Evolutionary conservation across 306 rosid genomes (phyloP).

Genomic region (Dalbergia oliveri): DNA sequence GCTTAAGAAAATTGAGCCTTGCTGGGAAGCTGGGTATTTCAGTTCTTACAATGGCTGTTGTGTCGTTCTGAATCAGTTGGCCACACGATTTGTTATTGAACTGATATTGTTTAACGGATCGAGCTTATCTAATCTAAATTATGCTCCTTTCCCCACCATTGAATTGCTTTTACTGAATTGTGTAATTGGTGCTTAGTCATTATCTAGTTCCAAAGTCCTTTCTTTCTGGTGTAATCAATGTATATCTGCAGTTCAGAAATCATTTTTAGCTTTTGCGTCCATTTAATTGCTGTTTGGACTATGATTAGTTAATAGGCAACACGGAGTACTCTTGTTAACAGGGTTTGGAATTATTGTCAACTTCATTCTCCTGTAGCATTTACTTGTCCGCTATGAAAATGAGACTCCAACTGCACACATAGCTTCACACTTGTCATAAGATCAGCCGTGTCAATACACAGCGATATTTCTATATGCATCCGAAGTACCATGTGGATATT

Average conservation of each 20-base stretch:
- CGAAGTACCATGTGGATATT: too few species aligned
- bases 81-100: constrained; percentile 30
- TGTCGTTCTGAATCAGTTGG: constrained; percentile 19
- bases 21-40: constrained; percentile 40
- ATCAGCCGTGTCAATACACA: background rate
- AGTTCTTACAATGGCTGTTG: constrained; percentile 41
- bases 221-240: constrained; percentile 17
- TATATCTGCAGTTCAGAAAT: constrained; percentile 19
- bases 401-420: constrained; percentile 14
- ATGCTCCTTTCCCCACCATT: background rate
- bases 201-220: background rate
- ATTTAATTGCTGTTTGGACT: constrained; percentile 7
- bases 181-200: constrained; percentile 15
- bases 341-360: constrained; percentile 23
- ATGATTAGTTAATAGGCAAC: background rate
- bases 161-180: constrained; percentile 23
- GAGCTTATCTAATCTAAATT: constrained; percentile 32
- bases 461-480: background rate
- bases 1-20: constrained; percentile 37
- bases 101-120: constrained; percentile 21
- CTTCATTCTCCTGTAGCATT: background rate
- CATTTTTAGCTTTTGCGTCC: background rate
- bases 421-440: background rate
- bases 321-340: constrained; percentile 9
- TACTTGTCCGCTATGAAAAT: background rate